Evolutionary conservation across 176 grass and related monocot genomes (phyloP).

Genomic region (Paspalum notatum): DNA sequence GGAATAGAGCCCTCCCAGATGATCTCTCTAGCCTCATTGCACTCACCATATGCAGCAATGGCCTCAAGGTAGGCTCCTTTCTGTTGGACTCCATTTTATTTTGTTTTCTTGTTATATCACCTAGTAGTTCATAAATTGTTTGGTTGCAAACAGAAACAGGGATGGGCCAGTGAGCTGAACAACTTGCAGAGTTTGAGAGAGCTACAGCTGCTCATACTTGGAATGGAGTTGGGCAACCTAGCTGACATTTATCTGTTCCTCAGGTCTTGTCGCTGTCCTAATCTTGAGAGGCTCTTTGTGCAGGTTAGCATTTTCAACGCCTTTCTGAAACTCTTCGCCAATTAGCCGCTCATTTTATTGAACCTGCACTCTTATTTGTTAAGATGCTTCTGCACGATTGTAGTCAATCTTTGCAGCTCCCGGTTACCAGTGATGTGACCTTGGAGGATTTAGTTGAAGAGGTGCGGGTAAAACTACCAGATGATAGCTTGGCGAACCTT

Average conservation of each 20-base stretch:
- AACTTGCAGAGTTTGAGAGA: conserved; percentile 58
- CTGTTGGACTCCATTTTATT: too few species aligned
- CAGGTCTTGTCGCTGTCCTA: conserved; percentile 31
- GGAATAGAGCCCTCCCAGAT: background rate
- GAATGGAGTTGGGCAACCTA: conserved; percentile 46
- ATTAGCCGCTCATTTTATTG: background rate
- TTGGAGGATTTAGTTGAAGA: background rate
- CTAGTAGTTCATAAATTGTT: background rate
- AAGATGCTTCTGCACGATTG: background rate
- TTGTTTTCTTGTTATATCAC: too few species aligned
- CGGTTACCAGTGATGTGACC: background rate
- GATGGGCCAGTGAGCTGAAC: conserved; percentile 28
- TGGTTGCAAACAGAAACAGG: background rate
- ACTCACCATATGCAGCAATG: conserved; percentile 57
- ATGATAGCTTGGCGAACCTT: background rate
- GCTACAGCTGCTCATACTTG: conserved; percentile 59
- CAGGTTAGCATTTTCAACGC: conserved; percentile 32
- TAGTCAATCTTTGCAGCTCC: background rate
- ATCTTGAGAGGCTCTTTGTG: conserved; percentile 63
- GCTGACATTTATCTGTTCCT: conserved; percentile 53
- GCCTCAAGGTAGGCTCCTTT: conserved; percentile 52
- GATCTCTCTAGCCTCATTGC: conserved; percentile 44
- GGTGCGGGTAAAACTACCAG: background rate
- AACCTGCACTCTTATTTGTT: background rate
- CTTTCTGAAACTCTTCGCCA: background rate